These are phyloP conservation scores for Pezizomycotina sp. DNA, from an alignment of 2,329 filamentous ascomycete species.

Conservation along the genomic window DNA sequence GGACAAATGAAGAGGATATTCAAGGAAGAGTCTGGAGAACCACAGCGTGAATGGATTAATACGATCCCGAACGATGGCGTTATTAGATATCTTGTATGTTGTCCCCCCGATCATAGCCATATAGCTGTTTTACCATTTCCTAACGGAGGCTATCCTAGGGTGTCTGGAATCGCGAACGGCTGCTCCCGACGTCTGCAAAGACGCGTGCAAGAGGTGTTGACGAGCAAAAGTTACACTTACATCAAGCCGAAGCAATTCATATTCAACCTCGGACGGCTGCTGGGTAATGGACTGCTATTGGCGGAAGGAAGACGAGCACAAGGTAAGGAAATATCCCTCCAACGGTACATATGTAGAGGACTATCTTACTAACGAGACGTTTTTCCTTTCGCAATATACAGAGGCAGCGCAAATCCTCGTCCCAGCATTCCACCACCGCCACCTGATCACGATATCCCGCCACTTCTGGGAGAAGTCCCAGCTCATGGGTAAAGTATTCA, in stretches of 20 bases:
- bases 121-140: background rate
- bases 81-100: slow-evolving; percentile 41
- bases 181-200: slow-evolving; percentile 46
- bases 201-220: slow-evolving; percentile 53
- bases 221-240: slow-evolving; percentile 54
- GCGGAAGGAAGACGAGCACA: slow-evolving; percentile 88
- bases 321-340: too few species aligned
- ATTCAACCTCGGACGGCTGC: slow-evolving; percentile 42
- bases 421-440: slow-evolving; percentile 71
- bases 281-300: slow-evolving; percentile 52
- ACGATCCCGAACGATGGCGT: slow-evolving; percentile 50
- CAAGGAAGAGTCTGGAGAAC: slow-evolving; percentile 11
- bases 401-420: slow-evolving; percentile 57
- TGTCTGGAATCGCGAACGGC: slow-evolving; percentile 44
- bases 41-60: slow-evolving; percentile 35
- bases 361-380: too few species aligned
- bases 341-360: too few species aligned
- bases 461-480: slow-evolving; percentile 65
- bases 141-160: slow-evolving; percentile 25
- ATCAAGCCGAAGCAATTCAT: slow-evolving; percentile 43
- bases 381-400: background rate
- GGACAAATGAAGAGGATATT: slow-evolving; percentile 13
- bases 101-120: background rate
- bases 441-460: slow-evolving; percentile 62
- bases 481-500: slow-evolving; percentile 50